phyloP scores from a whole-genome alignment of 345 rosid genomes.

The Euphorbia peplus region DNA sequence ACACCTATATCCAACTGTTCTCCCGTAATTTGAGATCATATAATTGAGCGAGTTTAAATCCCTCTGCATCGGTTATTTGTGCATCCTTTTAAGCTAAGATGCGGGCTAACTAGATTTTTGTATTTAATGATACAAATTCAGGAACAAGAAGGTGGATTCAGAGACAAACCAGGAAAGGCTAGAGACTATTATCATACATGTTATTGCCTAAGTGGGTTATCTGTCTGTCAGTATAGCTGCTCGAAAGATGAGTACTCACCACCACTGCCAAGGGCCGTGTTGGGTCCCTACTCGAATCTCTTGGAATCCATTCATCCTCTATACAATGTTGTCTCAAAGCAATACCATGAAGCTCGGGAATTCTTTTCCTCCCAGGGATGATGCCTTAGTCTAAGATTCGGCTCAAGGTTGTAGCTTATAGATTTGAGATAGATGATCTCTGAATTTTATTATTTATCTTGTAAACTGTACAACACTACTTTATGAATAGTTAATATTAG shows the following conservation, averaged over 20 bases:
- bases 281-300: conserved; percentile 73
- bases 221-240: conserved; percentile 66
- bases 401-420: not conserved
- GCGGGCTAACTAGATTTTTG: not conserved
- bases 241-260: conserved; percentile 50
- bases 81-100: not conserved
- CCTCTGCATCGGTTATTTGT: not conserved
- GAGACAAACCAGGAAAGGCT: conserved; percentile 78
- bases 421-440: not conserved
- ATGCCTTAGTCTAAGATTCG: not conserved
- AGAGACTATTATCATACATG: conserved; percentile 89
- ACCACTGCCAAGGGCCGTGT: conserved; percentile 51
- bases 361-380: conserved; percentile 37
- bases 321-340: conserved; percentile 64
- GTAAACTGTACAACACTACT: not conserved
- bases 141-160: conserved; percentile 71
- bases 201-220: conserved; percentile 85
- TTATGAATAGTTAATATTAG: not conserved
- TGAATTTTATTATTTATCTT: not conserved
- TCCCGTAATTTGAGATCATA: not conserved
- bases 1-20: not conserved
- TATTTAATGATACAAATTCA: conserved; percentile 25
- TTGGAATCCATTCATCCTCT: conserved; percentile 77
- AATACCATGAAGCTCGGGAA: conserved; percentile 60
- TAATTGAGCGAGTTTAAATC: not conserved